These are phyloP conservation scores for Luzula sylvatica DNA, from an alignment of 176 grass and related monocot species.

Conservation along the genomic window DNA sequence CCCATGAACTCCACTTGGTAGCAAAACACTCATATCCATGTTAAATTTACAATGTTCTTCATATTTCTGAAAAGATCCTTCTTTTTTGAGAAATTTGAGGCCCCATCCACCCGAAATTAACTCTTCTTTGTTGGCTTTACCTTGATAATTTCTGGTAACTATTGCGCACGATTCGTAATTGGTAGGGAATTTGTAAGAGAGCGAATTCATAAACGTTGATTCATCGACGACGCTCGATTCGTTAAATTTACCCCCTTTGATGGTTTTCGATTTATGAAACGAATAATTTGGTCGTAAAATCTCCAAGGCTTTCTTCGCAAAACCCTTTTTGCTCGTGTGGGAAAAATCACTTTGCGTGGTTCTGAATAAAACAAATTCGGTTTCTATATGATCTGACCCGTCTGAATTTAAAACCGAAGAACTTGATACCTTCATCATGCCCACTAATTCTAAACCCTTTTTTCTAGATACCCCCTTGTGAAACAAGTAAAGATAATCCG, in stretches of 20 bases:
- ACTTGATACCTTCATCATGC: constrained; percentile 36
- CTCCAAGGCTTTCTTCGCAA: constrained; percentile 11
- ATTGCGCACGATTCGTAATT: constrained; percentile 30
- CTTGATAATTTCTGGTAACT: constrained; percentile 18
- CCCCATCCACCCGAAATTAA: constrained; percentile 30
- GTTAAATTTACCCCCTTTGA: constrained; percentile 8
- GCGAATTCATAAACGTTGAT: not conserved
- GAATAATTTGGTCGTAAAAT: constrained; percentile 16
- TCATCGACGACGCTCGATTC: constrained; percentile 20
- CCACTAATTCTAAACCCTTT: constrained; percentile 13
- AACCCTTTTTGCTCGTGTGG: constrained; percentile 1
- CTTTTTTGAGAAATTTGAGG: constrained; percentile 30
- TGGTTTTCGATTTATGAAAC: constrained; percentile 6
- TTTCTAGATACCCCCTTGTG: constrained; percentile 5
- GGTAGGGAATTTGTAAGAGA: constrained; percentile 19
- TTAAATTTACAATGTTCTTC: constrained; percentile 6
- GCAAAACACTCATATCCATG: constrained; percentile 14
- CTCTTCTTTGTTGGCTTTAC: constrained; percentile 7
- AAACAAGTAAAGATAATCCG: constrained; percentile 34
- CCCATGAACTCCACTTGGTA: constrained; percentile 36
- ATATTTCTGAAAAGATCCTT: not conserved
- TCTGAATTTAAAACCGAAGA: constrained; percentile 16
- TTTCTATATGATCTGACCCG: constrained; percentile 14
- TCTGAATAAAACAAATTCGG: constrained; percentile 31
- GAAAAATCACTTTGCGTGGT: not conserved